These are phyloP conservation scores for Rubroboletus pulcherrimus DNA, from an alignment of 768 basidiomycete species.

Conservation along the genomic window DNA sequence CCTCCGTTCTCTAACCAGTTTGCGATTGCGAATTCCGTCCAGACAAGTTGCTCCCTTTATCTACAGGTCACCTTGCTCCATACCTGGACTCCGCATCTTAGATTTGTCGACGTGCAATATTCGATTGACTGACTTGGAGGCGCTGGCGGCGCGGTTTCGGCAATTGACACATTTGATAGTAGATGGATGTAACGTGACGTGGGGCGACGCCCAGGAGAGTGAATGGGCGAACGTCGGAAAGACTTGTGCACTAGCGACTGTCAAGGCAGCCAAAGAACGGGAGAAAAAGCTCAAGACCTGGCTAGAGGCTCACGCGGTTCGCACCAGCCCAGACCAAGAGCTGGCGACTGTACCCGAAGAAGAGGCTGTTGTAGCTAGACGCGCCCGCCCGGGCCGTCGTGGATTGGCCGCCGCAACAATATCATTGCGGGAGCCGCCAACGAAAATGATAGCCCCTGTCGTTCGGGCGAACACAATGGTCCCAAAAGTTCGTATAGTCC, in stretches of 20 bases:
- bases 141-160: constrained; percentile 47
- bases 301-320: constrained; percentile 36
- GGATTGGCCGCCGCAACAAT: constrained; percentile 67
- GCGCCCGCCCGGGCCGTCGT: constrained; percentile 45
- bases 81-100: constrained; percentile 53
- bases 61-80: constrained; percentile 21
- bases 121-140: constrained; percentile 49
- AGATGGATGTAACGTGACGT: constrained; percentile 60
- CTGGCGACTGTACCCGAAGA: background rate
- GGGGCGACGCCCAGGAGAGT: constrained; percentile 46
- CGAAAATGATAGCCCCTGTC: constrained; percentile 14
- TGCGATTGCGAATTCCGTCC: constrained; percentile 71
- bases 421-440: constrained; percentile 43
- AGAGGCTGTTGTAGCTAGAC: constrained; percentile 10
- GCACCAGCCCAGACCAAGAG: background rate
- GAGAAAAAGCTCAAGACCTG: constrained; percentile 59
- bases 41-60: constrained; percentile 52
- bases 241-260: constrained; percentile 56
- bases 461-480: constrained; percentile 7
- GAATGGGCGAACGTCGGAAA: constrained; percentile 63
- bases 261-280: constrained; percentile 57
- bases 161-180: constrained; percentile 62
- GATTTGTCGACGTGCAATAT: constrained; percentile 75
- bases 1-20: constrained; percentile 42
- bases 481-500: constrained; percentile 54